phyloP scores from a whole-genome alignment of 148 eudicot species.

The Amaranthus palmeri region DNA sequence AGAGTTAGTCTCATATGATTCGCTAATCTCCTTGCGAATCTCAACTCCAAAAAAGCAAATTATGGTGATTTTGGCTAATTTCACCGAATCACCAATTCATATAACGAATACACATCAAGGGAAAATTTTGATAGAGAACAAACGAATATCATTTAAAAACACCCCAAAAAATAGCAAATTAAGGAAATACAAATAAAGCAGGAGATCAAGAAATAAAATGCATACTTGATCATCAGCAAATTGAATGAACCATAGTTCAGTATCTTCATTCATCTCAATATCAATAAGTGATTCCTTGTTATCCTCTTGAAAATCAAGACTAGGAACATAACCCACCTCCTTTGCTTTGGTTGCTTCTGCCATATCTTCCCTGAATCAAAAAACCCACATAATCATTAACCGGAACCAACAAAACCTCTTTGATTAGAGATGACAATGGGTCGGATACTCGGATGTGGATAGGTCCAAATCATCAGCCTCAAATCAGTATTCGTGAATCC shows the following conservation, averaged over 20 bases:
- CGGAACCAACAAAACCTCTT: too few relatives aligned
- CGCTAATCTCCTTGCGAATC: too few relatives aligned
- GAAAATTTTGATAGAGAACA: neutral
- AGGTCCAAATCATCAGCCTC: too few relatives aligned
- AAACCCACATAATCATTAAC: neutral
- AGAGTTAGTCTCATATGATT: too few relatives aligned
- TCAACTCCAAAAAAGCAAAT: neutral
- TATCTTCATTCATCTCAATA: slow-evolving; percentile 36
- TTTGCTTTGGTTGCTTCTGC: neutral
- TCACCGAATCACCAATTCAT: neutral
- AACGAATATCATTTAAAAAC: neutral
- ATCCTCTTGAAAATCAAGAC: slow-evolving; percentile 45
- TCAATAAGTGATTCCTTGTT: slow-evolving; percentile 49
- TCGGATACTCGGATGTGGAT: too few relatives aligned
- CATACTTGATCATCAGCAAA: slow-evolving; percentile 60
- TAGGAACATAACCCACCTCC: slow-evolving; percentile 30
- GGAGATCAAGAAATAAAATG: neutral
- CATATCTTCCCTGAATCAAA: neutral
- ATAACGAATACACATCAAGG: neutral
- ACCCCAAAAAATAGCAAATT: neutral
- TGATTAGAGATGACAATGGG: too few relatives aligned
- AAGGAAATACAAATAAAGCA: neutral
- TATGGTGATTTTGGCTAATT: neutral
- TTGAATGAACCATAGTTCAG: slow-evolving; percentile 82
- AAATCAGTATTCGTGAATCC: too few relatives aligned